Base-by-base conservation (phyloP, 495 filamentous ascomycete genomes). In the Aspergillus sparsus region DNA sequence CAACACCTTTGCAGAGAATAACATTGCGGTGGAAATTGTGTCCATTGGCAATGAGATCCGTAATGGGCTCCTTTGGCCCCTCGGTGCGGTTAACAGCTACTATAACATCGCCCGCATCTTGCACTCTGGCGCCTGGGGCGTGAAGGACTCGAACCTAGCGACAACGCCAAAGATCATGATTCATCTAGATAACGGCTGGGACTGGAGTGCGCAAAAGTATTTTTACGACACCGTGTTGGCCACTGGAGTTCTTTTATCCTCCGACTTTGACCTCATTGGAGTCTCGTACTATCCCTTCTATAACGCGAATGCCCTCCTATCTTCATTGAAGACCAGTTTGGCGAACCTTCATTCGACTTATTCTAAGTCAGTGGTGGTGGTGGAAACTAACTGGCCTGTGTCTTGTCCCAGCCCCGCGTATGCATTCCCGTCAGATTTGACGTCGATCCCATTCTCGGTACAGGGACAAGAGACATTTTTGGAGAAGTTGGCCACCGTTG, bases 281-380 rank as follows among this genome's bases (percentile, higher is more conserved):
- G 82, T 90, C 3, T 87, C 85, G 0, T 90, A 83, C 70, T 89
- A 89, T 73, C 87, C 87, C 7, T 91, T 88, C 74, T 89, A 79
- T 66, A 79, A 74, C 66, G 69, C 71, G 0, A 68, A 60, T 15
- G 85, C 86, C 15, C 86, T 81, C 0, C 78, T 89, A 5, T 65
- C 80, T 0, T 69, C 78, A 12, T 78, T 89, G 60, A 77, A 80
- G 65, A 74, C 71, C 1, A 83, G 80, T 61, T 63, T 90, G 57
- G 77, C 69, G 3, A 85, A 86, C 56, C 80, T 89, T 75, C 77
- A 81, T 34, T 76, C 72, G 49, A 74, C 68, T 3, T 89, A 85
- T 72, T 75, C 72, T 5, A 89, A 89, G 69, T 73, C 81, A 21
- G 69, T 89, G 21, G 62, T 85, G 15, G 83, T 90, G 2, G 85